A percentile compares a stretch with the other conserved stretches of the same genome.
Evolutionary conservation across 2,329 filamentous ascomycete species (phyloP).

Genomic region (Ilyonectria destructans): DNA sequence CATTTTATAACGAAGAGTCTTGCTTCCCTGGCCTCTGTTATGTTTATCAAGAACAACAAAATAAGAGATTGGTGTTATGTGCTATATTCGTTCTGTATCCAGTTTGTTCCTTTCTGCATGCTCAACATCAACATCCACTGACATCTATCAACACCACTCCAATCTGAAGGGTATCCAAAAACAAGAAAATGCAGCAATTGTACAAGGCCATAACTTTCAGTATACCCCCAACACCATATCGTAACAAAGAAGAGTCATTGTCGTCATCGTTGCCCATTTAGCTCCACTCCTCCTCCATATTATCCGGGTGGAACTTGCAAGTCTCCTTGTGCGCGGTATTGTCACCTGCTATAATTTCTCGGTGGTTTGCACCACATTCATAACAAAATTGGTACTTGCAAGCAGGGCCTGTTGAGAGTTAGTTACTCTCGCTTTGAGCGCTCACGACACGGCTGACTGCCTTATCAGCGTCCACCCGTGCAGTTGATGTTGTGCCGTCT

Average conservation of each 20-base stretch:
- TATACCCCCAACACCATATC: background rate
- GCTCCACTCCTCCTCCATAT: conserved; percentile 29
- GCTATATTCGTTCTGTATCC: background rate
- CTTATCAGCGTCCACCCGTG: conserved; percentile 20
- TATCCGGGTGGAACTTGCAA: conserved; percentile 52
- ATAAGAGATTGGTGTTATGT: background rate
- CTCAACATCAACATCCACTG: background rate
- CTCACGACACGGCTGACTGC: background rate
- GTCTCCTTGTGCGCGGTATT: conserved; percentile 51
- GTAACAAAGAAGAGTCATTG: background rate
- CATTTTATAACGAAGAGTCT: background rate
- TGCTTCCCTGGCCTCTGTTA: background rate
- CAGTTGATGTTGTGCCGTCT: conserved; percentile 43
- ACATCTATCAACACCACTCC: conserved; percentile 1
- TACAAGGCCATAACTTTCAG: background rate
- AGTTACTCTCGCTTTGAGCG: background rate
- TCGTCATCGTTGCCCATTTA: conserved; percentile 8
- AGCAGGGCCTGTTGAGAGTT: conserved; percentile 45
- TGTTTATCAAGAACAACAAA: background rate
- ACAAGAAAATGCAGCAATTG: background rate
- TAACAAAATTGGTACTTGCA: conserved; percentile 55
- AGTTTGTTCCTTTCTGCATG: too few species aligned
- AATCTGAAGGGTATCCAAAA: conserved; percentile 31
- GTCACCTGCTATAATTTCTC: conserved; percentile 51
- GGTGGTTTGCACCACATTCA: conserved; percentile 56